Base-by-base conservation (phyloP, 169 alveolate species). In the Cryptosporidium parvum region DNA sequence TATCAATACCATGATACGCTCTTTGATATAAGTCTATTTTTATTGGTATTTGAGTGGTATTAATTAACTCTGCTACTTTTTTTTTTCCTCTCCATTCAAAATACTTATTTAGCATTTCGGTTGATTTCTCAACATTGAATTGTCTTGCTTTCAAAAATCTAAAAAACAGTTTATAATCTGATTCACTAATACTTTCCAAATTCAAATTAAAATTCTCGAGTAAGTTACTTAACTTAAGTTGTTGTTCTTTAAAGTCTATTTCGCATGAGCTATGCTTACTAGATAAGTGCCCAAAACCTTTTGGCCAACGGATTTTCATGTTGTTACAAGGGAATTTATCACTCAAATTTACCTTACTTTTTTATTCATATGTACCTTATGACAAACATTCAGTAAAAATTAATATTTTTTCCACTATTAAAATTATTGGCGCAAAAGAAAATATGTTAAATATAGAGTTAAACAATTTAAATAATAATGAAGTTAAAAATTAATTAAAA, bases 141-240 rank as follows among this genome's bases (percentile, higher is more conserved):
- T 91, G 91, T 33, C 95, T 84, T 33, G 95, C 95, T 67, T 93
- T 91, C 75, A 93, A 31, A 68, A 93, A 93, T 71, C 95, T 93
- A 45, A 62, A 53, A 45, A 62, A 80, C 18, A 80, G 52, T 12
- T 48, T 59, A 59, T 65, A 59, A 9, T 80, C 75, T 35, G 59
- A 62, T 37, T 80, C 73, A 80, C 23, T 45, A 1, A 80, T 10
- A 29, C 18, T 51, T 31, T 59, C 89, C 12, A 61, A 26, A 61
- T 62, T 48, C 51, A 45, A 37, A 65, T 65, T 29, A 26, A 80
- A 80, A 29, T 80, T 80, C 39, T 62, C 52, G 10, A 59, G 75
- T n/a, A 80, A 70, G 35, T 45, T 16, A 65, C 53, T 80, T 23
- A 80, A 51, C 42, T 45, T 45, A 31, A 42, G 75, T 23, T 80